Conservation (phyloP, 1,139 yeast genomes). For the Pichia sp. region DNA sequence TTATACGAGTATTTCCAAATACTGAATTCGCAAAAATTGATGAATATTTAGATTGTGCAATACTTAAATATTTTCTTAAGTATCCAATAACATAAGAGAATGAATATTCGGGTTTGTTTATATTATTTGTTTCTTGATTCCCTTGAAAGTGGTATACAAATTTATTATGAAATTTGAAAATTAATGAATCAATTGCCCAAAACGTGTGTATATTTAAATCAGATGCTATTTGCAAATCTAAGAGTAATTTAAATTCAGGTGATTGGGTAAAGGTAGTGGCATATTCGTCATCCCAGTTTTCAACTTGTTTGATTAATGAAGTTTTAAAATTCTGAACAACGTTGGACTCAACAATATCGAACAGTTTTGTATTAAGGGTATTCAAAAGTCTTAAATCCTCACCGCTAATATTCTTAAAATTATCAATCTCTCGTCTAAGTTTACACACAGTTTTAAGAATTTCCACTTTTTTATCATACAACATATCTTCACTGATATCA, state of each 20-base stretch:
- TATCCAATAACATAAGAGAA: slow-evolving; percentile 49
- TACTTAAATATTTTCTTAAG: slow-evolving; percentile 39
- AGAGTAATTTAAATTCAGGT: slow-evolving; percentile 2
- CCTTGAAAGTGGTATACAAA: slow-evolving; percentile 71
- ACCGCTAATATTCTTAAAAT: not conserved
- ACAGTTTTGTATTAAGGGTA: slow-evolving; percentile 2
- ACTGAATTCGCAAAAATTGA: slow-evolving; percentile 1
- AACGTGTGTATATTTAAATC: slow-evolving; percentile 1
- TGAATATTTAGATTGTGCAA: slow-evolving; percentile 30
- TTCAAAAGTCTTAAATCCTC: not conserved
- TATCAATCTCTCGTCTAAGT: slow-evolving; percentile 2
- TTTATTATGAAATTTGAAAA: slow-evolving; percentile 42
- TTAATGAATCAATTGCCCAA: slow-evolving; percentile 19
- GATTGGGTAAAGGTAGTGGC: no score
- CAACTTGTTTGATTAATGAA: not conserved
- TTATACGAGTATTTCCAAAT: slow-evolving; percentile 30
- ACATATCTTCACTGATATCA: not conserved
- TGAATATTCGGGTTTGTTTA: slow-evolving; percentile 81
- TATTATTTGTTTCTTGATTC: slow-evolving; percentile 54
- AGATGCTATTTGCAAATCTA: slow-evolving; percentile 8
- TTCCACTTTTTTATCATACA: not conserved
- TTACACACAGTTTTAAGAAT: not conserved
- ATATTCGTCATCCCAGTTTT: slow-evolving; percentile 8
- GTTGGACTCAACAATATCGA: not conserved
- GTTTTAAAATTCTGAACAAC: not conserved